These are phyloP conservation scores for Talaromyces pinophilus DNA, from an alignment of 2,329 filamentous ascomycete species.

Conservation along the genomic window DNA sequence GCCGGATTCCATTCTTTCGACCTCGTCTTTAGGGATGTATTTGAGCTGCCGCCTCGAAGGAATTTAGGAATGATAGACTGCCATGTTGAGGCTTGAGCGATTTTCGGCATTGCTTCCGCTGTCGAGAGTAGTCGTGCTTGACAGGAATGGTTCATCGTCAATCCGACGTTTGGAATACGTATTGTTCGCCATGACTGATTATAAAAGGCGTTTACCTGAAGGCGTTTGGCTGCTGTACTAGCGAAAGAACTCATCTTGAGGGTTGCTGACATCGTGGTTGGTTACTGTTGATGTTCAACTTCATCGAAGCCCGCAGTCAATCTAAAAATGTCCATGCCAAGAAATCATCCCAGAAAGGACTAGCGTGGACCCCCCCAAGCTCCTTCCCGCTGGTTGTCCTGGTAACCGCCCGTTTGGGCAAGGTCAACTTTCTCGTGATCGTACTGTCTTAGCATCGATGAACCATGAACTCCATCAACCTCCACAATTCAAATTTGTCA, in stretches of 20 bases:
- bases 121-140: conserved; percentile 30
- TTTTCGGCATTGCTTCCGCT: conserved; percentile 46
- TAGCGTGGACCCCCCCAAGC: neutral
- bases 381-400: conserved; percentile 18
- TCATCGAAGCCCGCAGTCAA: neutral
- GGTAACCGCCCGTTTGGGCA: conserved; percentile 26
- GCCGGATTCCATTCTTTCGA: conserved; percentile 75
- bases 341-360: neutral
- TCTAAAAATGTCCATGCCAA: neutral
- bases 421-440: conserved; percentile 28
- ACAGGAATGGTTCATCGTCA: conserved; percentile 19
- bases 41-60: conserved; percentile 43
- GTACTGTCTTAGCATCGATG: neutral
- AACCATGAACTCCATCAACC: neutral
- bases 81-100: conserved; percentile 66
- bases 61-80: conserved; percentile 66
- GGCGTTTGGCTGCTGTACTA: neutral
- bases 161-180: neutral
- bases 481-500: neutral
- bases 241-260: conserved; percentile 13
- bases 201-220: neutral
- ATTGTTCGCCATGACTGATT: neutral
- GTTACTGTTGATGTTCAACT: neutral
- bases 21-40: conserved; percentile 56
- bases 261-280: neutral